Evolutionary conservation across 139 green algal genomes (phyloP).

Genomic region (Chlamydomonas eustigma): DNA sequence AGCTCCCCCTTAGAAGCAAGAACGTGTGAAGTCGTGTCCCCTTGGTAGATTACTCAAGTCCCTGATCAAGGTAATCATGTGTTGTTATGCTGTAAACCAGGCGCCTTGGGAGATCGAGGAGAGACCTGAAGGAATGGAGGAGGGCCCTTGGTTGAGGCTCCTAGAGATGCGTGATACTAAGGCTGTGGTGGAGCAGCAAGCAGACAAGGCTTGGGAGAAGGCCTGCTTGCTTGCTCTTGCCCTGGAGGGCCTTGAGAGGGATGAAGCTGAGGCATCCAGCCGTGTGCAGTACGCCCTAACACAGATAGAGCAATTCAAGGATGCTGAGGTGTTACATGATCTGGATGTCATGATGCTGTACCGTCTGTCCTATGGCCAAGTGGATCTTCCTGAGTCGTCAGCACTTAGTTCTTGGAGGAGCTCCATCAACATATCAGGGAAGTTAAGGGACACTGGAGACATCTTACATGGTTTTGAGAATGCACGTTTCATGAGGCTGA

Average conservation of each 20-base stretch:
- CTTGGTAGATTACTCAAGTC: too few relatives aligned
- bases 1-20: not conserved
- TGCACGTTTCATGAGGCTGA: constrained; percentile 14
- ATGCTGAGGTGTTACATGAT: constrained; percentile 4
- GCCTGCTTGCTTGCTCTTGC: constrained; percentile 6
- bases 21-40: not conserved
- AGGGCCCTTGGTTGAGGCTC: constrained; percentile 25
- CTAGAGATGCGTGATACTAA: constrained; percentile 28
- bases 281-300: not conserved
- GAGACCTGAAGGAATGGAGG: constrained; percentile 28
- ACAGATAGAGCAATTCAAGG: constrained; percentile 8
- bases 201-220: constrained; percentile 16
- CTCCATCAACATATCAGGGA: not conserved
- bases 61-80: too few relatives aligned
- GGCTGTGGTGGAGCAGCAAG: constrained; percentile 22
- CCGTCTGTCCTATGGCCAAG: constrained; percentile 8
- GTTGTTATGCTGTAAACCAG: constrained; percentile 5
- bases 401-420: not conserved
- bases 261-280: constrained; percentile 8
- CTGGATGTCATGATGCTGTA: constrained; percentile 1
- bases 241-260: constrained; percentile 24
- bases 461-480: not conserved
- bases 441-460: not conserved
- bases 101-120: not conserved
- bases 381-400: not conserved